Evolutionary conservation across 1,284 basidiomycete species (phyloP).

Genomic region (Polyporus tsugae): DNA sequence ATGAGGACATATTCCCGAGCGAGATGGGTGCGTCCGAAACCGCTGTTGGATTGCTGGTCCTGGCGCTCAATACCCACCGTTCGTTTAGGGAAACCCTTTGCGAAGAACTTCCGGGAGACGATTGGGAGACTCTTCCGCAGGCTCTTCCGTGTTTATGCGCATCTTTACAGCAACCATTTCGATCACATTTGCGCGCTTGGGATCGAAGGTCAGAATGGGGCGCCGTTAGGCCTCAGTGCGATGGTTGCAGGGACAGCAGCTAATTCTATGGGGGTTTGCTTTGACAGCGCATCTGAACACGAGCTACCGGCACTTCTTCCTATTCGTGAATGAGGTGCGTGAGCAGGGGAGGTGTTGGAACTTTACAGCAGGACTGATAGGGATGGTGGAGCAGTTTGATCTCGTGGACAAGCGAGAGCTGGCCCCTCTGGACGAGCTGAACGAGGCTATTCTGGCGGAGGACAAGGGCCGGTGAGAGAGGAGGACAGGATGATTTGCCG

Average conservation of each 20-base stretch:
- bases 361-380: constrained; percentile 9
- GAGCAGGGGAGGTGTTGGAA: background rate
- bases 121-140: constrained; percentile 93
- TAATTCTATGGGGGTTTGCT: constrained; percentile 8
- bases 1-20: constrained; percentile 94
- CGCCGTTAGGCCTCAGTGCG: background rate
- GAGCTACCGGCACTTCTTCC: constrained; percentile 97
- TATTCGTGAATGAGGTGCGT: constrained; percentile 92
- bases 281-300: constrained; percentile 94
- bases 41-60: background rate
- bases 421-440: constrained; percentile 94
- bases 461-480: constrained; percentile 63
- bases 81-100: constrained; percentile 85
- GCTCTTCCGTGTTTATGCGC: constrained; percentile 97
- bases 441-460: constrained; percentile 93
- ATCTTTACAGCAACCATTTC: constrained; percentile 99
- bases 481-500: background rate
- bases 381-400: constrained; percentile 72
- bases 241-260: background rate
- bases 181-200: constrained; percentile 98
- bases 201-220: constrained; percentile 82
- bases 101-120: constrained; percentile 89
- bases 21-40: constrained; percentile 75
- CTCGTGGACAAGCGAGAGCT: constrained; percentile 98
- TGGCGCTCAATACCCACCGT: background rate